These are phyloP conservation scores for Thalassiosira livingstoniorum DNA, from an alignment of 352 stramenopile genomes.

Conservation along the genomic window DNA sequence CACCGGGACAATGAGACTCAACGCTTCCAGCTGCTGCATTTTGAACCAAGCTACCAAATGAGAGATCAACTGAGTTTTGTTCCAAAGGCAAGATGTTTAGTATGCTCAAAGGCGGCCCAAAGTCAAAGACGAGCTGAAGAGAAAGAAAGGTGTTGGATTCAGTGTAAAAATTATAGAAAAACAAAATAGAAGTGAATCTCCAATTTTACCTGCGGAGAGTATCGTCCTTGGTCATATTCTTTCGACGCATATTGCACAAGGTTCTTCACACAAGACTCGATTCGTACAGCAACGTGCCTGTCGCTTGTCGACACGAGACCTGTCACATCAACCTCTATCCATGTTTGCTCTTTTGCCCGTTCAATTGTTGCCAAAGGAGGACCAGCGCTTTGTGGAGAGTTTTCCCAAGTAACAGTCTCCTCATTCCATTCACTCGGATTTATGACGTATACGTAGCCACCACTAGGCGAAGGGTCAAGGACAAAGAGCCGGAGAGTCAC, in stretches of 20 bases:
- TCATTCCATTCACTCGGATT: conserved; percentile 40
- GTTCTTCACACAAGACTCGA: conserved; percentile 34
- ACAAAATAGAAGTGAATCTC: too few relatives aligned
- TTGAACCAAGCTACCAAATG: conserved; percentile 5
- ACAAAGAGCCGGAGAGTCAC: conserved; percentile 23
- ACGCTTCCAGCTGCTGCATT: neutral
- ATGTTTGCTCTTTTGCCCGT: conserved; percentile 13
- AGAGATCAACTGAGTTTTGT: neutral
- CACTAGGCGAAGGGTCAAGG: conserved; percentile 5
- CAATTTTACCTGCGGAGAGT: conserved; percentile 34
- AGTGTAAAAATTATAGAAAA: neutral
- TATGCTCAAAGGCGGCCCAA: conserved; percentile 21
- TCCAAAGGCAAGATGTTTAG: too few relatives aligned
- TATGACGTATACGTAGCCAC: conserved; percentile 33
- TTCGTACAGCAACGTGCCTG: conserved; percentile 29
- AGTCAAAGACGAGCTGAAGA: conserved; percentile 29
- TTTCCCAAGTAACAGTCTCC: conserved; percentile 11
- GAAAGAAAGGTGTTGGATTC: neutral
- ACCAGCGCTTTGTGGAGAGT: conserved; percentile 7
- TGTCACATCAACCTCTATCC: conserved; percentile 33
- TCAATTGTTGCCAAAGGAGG: conserved; percentile 24
- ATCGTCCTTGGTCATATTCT: conserved; percentile 34
- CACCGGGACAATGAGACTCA: conserved; percentile 8
- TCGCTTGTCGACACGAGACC: conserved; percentile 27
- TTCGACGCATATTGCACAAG: conserved; percentile 32